Evolutionary conservation across 177 flowering plant species (phyloP), one percentile per base, ranked within the genome.

Genomic region (Vitis hybrid): DNA sequence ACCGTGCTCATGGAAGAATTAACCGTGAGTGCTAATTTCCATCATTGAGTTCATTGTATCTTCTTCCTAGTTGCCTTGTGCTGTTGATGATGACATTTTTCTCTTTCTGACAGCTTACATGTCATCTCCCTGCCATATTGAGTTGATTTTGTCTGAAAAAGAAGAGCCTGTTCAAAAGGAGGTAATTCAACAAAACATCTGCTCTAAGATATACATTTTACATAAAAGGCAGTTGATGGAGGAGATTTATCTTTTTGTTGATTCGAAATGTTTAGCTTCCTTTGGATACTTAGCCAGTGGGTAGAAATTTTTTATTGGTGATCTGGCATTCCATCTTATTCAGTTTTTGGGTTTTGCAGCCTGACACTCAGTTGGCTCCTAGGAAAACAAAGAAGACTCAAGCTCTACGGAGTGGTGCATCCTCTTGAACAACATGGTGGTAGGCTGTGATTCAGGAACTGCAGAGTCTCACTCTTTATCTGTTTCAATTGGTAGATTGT

Each of bases 1-100:
- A 83, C 62, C 83, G 85, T 59, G 85, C 85, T 32, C 85, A 83
- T 73, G 84, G 85, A 70, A 80, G 85, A 64, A 83, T 83, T 21
- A 83, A 83, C 30, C 85, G 83, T 83, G 61, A 71, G 83, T 77
- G 5, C 61, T 21, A 9, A 11, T 21, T 6, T n/a, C 11, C 52
- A 27, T n/a, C 67, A n/a, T 21, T 14, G 10, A 11, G 50, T 53
- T 9, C 18, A 10, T 56, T 57, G 11, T 11, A 14, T 7, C 56
- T 10, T 15, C 6, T 24, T 24, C 2, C 49, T 9, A 13, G 9
- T 21, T 71, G 49, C 71, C 27, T 9, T 4, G n/a, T 61, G 55
- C 17, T 7, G 3, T 17, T 69, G 3, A 20, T 54, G 13, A 9
- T 69, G 11, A 65, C n/a, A 9, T 35, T 8, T 56, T 11, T 10